Base-by-base conservation (phyloP, 2,329 filamentous ascomycete genomes). In the Hypoxylon sp. region DNA sequence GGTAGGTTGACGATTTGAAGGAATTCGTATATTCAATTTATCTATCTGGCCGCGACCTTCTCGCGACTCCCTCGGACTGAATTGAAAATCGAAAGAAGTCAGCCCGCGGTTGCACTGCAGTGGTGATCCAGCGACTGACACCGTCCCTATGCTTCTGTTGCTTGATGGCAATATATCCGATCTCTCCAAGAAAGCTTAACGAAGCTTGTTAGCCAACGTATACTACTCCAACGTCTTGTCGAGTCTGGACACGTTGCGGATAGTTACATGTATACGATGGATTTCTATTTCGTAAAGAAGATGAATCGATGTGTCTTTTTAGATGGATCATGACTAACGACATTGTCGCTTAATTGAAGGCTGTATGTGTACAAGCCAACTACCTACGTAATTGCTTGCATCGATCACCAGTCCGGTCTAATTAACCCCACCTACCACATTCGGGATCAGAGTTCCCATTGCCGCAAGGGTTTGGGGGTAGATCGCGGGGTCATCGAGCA, bases 111-210 rank as follows among this genome's bases (percentile, higher is more conserved):
- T 72, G 61, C 69, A 74, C 46, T 68, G 72, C 74, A 74, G 71
- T 61, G 69, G 51, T 66, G 70, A 71, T 67, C 58, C 37, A 56
- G 51, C 60, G 20, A 70, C 35, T 67, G 62, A 50, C 59, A 71
- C 69, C 66, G 42, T 66, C 62, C 53, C 40, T 49, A 63, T 62
- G 42, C 17, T 33, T 59, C 61, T 54, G 22, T 33, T 61, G 49
- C 30, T 55, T 33, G 57, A 68, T n/a, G 46, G 27, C n/a, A 66
- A 72, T 72, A 50, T 69, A 70, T 69, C 31, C 67, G 58, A 71
- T 71, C 66, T 70, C 57, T 61, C 64, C 66, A 54, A 65, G 61
- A 75, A 75, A 76, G 73, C 74, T 76, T 76, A 68, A 74, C 68
- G 64, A 73, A 74, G 74, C 74, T 76, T 76, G 72, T 70, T 61